Percentiles rank a stretch among this genome's conserved stretches.
Conservation (phyloP, 495 filamentous ascomycete genomes). For the Penicillium samsonianum region DNA sequence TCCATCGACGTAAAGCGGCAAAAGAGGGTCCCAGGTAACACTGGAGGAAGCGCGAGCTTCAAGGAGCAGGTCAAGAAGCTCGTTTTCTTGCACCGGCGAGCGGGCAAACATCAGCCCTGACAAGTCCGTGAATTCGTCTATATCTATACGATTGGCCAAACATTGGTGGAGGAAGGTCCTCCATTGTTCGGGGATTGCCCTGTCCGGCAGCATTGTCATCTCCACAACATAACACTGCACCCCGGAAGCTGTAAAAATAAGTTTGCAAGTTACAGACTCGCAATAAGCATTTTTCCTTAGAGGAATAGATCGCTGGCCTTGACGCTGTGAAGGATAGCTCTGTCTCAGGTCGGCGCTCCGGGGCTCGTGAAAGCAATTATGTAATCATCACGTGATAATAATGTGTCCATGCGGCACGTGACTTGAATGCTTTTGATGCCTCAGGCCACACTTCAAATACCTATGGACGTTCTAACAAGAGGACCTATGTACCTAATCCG, state of each 20-base stretch:
- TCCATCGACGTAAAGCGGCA: slow-evolving; percentile 63
- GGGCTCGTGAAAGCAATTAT: not conserved
- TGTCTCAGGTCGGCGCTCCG: slow-evolving; percentile 1
- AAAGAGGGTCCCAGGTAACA: slow-evolving; percentile 61
- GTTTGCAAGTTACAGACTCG: not conserved
- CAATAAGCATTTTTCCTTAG: not conserved
- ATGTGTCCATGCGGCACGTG: not conserved
- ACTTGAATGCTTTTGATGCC: not conserved
- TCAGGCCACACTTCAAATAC: not conserved
- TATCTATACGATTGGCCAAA: slow-evolving; percentile 46
- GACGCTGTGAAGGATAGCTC: slow-evolving; percentile 1
- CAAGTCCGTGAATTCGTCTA: slow-evolving; percentile 44
- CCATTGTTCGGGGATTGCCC: slow-evolving; percentile 43
- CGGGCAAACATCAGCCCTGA: slow-evolving; percentile 36
- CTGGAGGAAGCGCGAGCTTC: slow-evolving; percentile 50
- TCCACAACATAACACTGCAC: slow-evolving; percentile 9
- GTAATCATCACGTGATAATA: not conserved
- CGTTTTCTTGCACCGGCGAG: slow-evolving; percentile 33
- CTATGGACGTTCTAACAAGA: not conserved
- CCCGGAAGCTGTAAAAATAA: not conserved
- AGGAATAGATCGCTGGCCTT: not conserved
- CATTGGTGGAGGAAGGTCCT: slow-evolving; percentile 46
- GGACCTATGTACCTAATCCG: too few relatives aligned
- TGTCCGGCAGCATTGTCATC: slow-evolving; percentile 25
- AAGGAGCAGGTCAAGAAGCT: slow-evolving; percentile 62